phyloP scores from a whole-genome alignment of 2,329 filamentous ascomycete species.

The Monilinia aucupariae region DNA sequence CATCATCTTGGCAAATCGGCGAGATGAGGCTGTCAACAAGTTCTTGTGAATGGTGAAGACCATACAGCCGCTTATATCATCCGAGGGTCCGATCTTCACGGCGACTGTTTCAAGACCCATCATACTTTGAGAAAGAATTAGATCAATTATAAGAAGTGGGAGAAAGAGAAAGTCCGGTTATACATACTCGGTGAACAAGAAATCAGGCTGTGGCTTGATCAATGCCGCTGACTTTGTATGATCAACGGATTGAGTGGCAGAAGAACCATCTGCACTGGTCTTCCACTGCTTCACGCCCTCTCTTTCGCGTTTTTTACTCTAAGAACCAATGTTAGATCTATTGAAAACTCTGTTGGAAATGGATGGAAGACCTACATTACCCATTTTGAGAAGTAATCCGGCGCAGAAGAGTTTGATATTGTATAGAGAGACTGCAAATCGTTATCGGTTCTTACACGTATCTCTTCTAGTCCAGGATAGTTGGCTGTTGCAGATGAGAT shows the following conservation, averaged over 20 bases:
- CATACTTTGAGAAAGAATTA: not conserved
- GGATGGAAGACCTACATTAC: not conserved
- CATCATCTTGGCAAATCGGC: conserved; percentile 4
- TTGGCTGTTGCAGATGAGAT: not conserved
- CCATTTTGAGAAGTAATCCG: not conserved
- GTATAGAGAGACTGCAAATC: not conserved
- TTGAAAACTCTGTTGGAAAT: not conserved
- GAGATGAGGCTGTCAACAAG: not conserved
- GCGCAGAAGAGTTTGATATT: not conserved
- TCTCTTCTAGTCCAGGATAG: not conserved
- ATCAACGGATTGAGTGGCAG: not conserved
- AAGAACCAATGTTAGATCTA: not conserved
- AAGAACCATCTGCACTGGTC: no score
- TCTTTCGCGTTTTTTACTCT: not conserved
- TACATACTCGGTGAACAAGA: conserved; percentile 11
- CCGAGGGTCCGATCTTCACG: not conserved
- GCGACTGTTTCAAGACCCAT: conserved; percentile 10
- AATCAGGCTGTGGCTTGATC: not conserved
- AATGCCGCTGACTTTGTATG: not conserved
- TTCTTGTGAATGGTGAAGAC: conserved; percentile 11
- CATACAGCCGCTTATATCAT: not conserved
- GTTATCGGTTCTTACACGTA: not conserved
- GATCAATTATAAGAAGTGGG: not conserved
- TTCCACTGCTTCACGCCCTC: not conserved
- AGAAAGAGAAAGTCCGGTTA: fast-evolving